A percentile compares a stretch with the other conserved stretches of the same genome.
Evolutionary conservation across 345 rosid genomes (phyloP).

Genomic region (Eucalyptus sideroxylon): DNA sequence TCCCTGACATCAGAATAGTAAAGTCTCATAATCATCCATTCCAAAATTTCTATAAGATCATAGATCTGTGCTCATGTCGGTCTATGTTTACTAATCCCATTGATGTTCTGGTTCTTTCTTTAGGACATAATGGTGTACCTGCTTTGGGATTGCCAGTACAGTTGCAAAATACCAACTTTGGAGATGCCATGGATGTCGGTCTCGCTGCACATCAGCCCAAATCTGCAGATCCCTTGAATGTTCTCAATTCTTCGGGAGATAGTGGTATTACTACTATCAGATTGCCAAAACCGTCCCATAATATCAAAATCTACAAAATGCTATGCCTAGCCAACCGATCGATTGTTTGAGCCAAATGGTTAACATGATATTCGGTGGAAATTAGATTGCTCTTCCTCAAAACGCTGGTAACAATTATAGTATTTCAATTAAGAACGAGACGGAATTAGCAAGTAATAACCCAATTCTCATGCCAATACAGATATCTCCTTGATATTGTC

Average conservation of each 20-base stretch:
- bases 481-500: not conserved
- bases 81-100: no score
- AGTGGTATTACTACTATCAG: not conserved
- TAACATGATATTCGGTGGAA: constrained; percentile 26
- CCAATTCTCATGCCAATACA: not conserved
- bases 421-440: not conserved
- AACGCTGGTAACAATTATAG: constrained; percentile 57
- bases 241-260: not conserved
- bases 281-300: not conserved
- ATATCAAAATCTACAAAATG: not conserved
- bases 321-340: not conserved
- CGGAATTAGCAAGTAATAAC: not conserved
- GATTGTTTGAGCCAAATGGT: no score
- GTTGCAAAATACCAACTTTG: not conserved
- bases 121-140: not conserved
- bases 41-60: no score
- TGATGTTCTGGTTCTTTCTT: not conserved
- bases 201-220: not conserved
- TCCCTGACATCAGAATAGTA: no score
- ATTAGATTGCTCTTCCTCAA: constrained; percentile 85
- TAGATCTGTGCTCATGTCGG: no score
- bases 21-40: no score
- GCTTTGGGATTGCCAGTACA: not conserved
- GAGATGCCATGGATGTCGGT: not conserved
- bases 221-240: not conserved